phyloP scores from a whole-genome alignment of 2,329 filamentous ascomycete species.

The Clonostachys chloroleuca region DNA sequence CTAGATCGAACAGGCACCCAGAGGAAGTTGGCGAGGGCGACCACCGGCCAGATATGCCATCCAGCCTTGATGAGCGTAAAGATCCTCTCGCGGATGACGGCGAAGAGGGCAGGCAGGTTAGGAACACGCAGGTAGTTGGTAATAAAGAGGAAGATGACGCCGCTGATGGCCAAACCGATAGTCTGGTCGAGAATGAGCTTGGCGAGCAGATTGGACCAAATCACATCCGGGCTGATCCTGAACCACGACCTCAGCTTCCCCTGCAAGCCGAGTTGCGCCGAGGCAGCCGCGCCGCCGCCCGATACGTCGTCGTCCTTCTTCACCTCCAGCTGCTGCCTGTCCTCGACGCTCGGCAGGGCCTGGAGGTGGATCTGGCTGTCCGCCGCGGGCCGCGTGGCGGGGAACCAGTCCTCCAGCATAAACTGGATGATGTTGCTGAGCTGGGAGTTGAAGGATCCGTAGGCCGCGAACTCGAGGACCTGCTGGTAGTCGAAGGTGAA shows the following conservation, averaged over 20 bases:
- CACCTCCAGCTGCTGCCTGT: slow-evolving; percentile 8
- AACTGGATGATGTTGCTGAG: slow-evolving; percentile 27
- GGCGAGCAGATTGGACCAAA: slow-evolving; percentile 23
- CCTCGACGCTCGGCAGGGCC: slow-evolving; percentile 6
- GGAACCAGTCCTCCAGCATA: slow-evolving; percentile 26
- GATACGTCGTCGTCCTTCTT: slow-evolving; percentile 10
- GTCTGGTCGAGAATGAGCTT: slow-evolving; percentile 30
- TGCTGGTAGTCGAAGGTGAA: slow-evolving; percentile 22
- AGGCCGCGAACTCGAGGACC: slow-evolving; percentile 26
- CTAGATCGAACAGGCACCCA: slow-evolving; percentile 27
- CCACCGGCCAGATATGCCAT: slow-evolving; percentile 29
- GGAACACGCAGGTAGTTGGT: slow-evolving; percentile 25
- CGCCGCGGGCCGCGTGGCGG: slow-evolving; percentile 10
- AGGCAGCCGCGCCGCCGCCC: not conserved
- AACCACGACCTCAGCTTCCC: slow-evolving; percentile 5
- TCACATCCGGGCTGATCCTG: slow-evolving; percentile 17
- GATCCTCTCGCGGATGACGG: slow-evolving; percentile 18
- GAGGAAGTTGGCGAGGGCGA: slow-evolving; percentile 25
- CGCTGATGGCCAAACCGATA: slow-evolving; percentile 24
- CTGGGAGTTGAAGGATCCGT: slow-evolving; percentile 25
- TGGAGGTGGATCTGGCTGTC: slow-evolving; percentile 9
- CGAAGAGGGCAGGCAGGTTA: slow-evolving; percentile 11
- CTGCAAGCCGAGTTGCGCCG: not conserved
- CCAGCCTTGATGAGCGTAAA: slow-evolving; percentile 23
- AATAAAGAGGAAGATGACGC: slow-evolving; percentile 23